Conservation (phyloP, 2,329 filamentous ascomycete genomes). For the Rachicladosporium sp. region DNA sequence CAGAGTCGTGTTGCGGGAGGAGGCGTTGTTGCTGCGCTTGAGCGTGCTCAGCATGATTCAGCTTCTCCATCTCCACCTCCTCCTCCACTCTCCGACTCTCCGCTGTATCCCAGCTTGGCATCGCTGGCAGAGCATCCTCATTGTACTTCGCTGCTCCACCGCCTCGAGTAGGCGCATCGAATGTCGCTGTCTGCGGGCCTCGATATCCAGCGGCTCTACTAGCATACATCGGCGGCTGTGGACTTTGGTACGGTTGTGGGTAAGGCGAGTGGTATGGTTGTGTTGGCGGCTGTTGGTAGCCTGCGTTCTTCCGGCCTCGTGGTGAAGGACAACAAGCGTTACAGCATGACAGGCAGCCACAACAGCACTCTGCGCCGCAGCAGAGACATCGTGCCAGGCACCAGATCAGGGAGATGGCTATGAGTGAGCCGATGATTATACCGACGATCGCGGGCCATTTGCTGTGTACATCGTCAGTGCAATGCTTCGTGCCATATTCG, state of each 20-base stretch:
- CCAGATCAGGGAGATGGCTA: constrained; percentile 62
- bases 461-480: constrained; percentile 1
- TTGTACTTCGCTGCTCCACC: constrained; percentile 32
- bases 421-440: constrained; percentile 64
- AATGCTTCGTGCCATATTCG: no score
- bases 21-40: constrained; percentile 26
- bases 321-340: constrained; percentile 56
- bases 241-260: constrained; percentile 27
- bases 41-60: constrained; percentile 39
- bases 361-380: constrained; percentile 68
- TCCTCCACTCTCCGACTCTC: constrained; percentile 52
- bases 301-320: constrained; percentile 41
- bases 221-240: constrained; percentile 14
- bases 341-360: constrained; percentile 41
- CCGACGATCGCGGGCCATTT: constrained; percentile 84
- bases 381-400: constrained; percentile 72
- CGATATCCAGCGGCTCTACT: constrained; percentile 8
- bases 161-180: constrained; percentile 48
- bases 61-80: constrained; percentile 53
- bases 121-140: constrained; percentile 71
- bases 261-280: constrained; percentile 22
- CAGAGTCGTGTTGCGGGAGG: not conserved
- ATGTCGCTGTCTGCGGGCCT: constrained; percentile 60
- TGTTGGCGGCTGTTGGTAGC: constrained; percentile 47
- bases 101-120: constrained; percentile 73